Evolutionary conservation across 805 yeast species (phyloP).

Genomic region (Vanderwaltozyma polyspora): DNA sequence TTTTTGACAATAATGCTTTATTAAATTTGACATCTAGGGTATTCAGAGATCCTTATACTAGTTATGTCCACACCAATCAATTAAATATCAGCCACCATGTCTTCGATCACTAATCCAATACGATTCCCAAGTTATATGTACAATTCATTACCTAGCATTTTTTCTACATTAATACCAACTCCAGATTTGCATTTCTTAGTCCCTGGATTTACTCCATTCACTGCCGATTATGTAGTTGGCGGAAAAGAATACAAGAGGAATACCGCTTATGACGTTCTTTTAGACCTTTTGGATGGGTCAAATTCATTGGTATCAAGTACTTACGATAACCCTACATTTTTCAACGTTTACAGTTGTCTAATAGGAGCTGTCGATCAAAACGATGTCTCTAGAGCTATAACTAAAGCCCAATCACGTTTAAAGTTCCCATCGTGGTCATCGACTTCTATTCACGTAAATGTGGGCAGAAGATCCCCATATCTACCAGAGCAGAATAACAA

Average conservation of each 20-base stretch:
- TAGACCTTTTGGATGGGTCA: constrained; percentile 71
- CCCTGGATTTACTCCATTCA: constrained; percentile 70
- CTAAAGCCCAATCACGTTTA: constrained; percentile 54
- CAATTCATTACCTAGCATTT: constrained; percentile 69
- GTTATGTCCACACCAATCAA: constrained; percentile 72
- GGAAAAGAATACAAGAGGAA: constrained; percentile 53
- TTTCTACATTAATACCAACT: constrained; percentile 75
- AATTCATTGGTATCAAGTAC: constrained; percentile 55
- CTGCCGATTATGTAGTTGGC: constrained; percentile 51
- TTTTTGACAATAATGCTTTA: constrained; percentile 83
- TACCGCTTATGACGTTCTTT: constrained; percentile 74
- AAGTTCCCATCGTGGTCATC: constrained; percentile 82
- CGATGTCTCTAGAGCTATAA: constrained; percentile 59
- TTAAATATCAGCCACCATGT: constrained; percentile 71
- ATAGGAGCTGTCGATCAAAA: constrained; percentile 53
- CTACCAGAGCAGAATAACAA: constrained; percentile 10
- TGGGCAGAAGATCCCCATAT: constrained; percentile 63
- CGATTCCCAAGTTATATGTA: constrained; percentile 89
- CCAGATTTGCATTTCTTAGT: constrained; percentile 69
- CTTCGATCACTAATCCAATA: constrained; percentile 75
- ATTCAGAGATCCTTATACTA: constrained; percentile 42
- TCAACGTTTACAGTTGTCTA: constrained; percentile 59
- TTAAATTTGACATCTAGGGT: constrained; percentile 57
- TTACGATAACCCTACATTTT: constrained; percentile 38
- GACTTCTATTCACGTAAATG: constrained; percentile 64